A percentile compares a stretch with the other conserved stretches of the same genome.
Conservation (phyloP, 2,329 filamentous ascomycete species). For the Cytospora mali region DNA sequence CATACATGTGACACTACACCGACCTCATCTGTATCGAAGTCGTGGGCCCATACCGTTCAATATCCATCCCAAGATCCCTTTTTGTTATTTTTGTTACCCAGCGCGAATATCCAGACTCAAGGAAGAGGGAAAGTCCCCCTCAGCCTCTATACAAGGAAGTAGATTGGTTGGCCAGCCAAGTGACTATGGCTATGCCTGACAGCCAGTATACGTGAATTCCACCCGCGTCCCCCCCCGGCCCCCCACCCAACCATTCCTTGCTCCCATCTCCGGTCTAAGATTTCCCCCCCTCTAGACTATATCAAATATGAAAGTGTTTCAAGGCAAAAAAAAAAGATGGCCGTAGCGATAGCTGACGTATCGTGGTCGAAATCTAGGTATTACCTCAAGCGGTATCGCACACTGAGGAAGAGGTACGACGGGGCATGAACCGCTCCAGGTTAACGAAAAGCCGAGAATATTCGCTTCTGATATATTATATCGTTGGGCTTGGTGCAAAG, state of each 20-base stretch:
- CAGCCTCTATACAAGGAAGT: slow-evolving; percentile 3
- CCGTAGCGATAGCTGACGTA: slow-evolving; percentile 5
- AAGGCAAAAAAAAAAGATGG: not conserved
- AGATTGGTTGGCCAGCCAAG: not conserved
- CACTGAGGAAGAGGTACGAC: slow-evolving; percentile 79
- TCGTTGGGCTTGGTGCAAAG: not conserved
- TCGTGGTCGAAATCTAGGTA: slow-evolving; percentile 58
- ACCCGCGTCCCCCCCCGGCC: no score
- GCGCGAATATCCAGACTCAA: not conserved
- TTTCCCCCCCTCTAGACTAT: not conserved
- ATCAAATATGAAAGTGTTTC: not conserved
- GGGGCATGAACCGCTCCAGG: slow-evolving; percentile 36
- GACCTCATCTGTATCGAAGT: not conserved
- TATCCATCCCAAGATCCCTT: not conserved
- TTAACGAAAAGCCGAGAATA: not conserved
- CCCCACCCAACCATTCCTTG: not conserved
- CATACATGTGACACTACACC: slow-evolving; percentile 16
- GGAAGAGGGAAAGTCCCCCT: not conserved
- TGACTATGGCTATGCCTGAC: not conserved
- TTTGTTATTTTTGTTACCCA: not conserved
- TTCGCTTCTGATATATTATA: not conserved
- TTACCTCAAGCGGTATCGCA: slow-evolving; percentile 88
- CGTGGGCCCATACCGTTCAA: not conserved
- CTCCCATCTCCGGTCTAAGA: not conserved
- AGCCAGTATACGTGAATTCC: not conserved